phyloP scores from a whole-genome alignment of 495 filamentous ascomycete genomes.

The Beverwykella pulmonaria region DNA sequence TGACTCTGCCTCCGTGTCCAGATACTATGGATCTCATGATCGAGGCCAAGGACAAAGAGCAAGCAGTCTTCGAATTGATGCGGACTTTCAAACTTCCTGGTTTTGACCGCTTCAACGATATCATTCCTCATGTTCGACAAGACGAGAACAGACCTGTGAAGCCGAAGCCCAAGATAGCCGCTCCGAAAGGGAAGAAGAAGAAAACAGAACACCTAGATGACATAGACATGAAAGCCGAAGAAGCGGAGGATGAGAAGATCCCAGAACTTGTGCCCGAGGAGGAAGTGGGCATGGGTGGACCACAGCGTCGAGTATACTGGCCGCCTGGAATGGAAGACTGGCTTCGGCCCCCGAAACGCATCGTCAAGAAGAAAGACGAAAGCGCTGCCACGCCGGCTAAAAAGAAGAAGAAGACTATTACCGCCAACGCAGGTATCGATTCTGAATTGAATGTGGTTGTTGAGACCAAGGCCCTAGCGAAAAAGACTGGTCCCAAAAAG shows the following conservation, averaged over 20 bases:
- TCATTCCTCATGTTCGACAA: slow-evolving; percentile 72
- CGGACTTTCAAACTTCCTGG: slow-evolving; percentile 79
- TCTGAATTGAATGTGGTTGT: slow-evolving; percentile 9
- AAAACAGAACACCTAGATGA: slow-evolving; percentile 50
- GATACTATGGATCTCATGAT: slow-evolving; percentile 94
- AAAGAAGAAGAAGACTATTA: slow-evolving; percentile 32
- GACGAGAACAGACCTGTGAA: slow-evolving; percentile 74
- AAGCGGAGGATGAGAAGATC: slow-evolving; percentile 37
- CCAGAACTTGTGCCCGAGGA: slow-evolving; percentile 59
- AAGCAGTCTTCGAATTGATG: slow-evolving; percentile 95
- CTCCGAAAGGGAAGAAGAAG: slow-evolving; percentile 51
- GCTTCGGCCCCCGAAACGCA: slow-evolving; percentile 76
- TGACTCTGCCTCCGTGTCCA: slow-evolving; percentile 77
- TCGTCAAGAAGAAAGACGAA: slow-evolving; percentile 62
- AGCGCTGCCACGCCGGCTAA: slow-evolving; percentile 32
- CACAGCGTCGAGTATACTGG: slow-evolving; percentile 89
- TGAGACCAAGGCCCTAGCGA: slow-evolving; percentile 11
- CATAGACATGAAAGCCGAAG: slow-evolving; percentile 52
- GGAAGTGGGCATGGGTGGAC: slow-evolving; percentile 86
- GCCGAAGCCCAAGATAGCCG: slow-evolving; percentile 50
- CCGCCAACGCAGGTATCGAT: slow-evolving; percentile 13
- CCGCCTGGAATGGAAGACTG: slow-evolving; percentile 86
- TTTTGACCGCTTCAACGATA: slow-evolving; percentile 71
- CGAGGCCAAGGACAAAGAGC: slow-evolving; percentile 97
- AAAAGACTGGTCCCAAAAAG: slow-evolving; percentile 31